Base-by-base conservation (phyloP, 1,284 basidiomycete species). In the Microbotryomycetes sp. region DNA sequence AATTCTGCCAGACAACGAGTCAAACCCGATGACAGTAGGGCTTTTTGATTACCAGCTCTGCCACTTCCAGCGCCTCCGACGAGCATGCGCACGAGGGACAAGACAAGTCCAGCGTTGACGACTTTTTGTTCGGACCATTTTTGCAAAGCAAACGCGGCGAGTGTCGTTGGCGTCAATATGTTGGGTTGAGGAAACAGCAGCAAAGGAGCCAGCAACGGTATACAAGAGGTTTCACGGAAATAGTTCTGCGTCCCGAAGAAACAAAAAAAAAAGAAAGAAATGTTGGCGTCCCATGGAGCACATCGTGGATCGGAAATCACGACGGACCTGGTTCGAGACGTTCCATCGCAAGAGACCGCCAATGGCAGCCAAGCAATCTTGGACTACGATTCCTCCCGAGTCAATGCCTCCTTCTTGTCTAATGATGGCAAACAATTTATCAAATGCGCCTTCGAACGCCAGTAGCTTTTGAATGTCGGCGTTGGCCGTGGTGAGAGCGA, bases 381-480 rank as follows among this genome's bases (percentile, higher is more conserved):
- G 87, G 0, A 91, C 86, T 45, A 91, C 87, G 63, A 88, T 81
- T 6, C 92, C 92, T 22, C 92, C 91, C n/a, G 74, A 72, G 70
- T 97, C 93, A 45, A 94, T 81, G 0, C 96, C 92, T 46, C 92
- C 89, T 76, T 97, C 94, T 62, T 84, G 81, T 6, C 84, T 82
- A 64, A 97, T 83, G 53, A 92, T 92, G 63, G 87, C 86, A 77
- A 98, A 92, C 31, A 97, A 81, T 74, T 88, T 91, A 78, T 99
- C 94, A 73, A 99, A 97, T 0, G 89, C 89, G 30, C 96, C 93
- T 70, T 94, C 92, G 73, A 99, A 99, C 0, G 93, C 92, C 48
- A 97, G 84, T 25, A 97, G 86, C 78, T 97, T 98, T 74, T 97
- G 94, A 54, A 98, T 89, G 74, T 97, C 92, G 32, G 90, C 84